phyloP scores from a whole-genome alignment of 495 filamentous ascomycete species.

The Penicillium herquei region DNA sequence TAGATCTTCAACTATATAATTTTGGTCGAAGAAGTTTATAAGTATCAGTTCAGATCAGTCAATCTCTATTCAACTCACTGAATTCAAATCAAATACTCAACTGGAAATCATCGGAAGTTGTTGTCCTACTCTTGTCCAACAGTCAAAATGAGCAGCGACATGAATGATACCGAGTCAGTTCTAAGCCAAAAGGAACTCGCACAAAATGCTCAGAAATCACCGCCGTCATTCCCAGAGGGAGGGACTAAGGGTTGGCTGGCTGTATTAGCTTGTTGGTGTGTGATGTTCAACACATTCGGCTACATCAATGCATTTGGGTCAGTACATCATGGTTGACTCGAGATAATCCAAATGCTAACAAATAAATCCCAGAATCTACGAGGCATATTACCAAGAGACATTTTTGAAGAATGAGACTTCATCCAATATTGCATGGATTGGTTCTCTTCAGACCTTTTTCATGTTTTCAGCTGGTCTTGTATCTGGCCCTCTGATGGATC shows the following conservation, averaged over 20 bases:
- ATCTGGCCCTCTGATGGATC: background rate
- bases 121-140: no score
- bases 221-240: background rate
- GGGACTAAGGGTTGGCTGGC: constrained; percentile 51
- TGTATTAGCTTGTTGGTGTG: constrained; percentile 53
- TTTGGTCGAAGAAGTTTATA: no score
- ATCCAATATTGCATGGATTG: constrained; percentile 6
- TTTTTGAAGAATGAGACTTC: background rate
- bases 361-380: background rate
- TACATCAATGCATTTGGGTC: constrained; percentile 20
- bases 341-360: background rate
- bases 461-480: background rate
- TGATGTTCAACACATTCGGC: constrained; percentile 50
- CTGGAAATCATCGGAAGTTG: no score
- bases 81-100: no score
- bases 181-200: no score
- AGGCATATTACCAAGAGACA: background rate
- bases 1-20: no score
- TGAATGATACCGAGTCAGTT: no score
- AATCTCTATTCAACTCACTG: no score
- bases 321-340: background rate
- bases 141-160: no score
- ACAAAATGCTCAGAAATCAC: background rate
- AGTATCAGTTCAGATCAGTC: no score
- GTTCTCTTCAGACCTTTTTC: background rate